These are phyloP conservation scores for Pleurotus giganteus DNA, from an alignment of 768 basidiomycete species.

Conservation along the genomic window DNA sequence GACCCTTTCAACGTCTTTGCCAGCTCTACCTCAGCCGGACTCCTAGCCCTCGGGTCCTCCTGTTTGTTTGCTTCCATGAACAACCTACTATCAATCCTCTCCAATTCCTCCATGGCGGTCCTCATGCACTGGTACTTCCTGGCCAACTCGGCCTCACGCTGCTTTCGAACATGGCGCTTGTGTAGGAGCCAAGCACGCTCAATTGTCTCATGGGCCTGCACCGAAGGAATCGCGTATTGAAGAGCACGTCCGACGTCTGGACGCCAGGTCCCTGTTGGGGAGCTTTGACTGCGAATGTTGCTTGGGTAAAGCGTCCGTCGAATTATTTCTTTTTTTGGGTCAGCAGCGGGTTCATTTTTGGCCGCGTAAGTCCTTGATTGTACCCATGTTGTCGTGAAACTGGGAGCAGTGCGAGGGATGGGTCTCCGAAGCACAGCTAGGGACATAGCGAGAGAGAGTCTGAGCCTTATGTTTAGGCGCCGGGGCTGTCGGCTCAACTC, in stretches of 20 bases:
- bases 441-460: background rate
- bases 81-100: constrained; percentile 52
- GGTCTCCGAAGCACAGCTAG: background rate
- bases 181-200: constrained; percentile 88
- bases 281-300: constrained; percentile 55
- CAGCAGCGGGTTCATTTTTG: constrained; percentile 40
- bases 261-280: constrained; percentile 71
- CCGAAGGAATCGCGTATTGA: constrained; percentile 81
- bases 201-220: constrained; percentile 89
- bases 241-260: constrained; percentile 75
- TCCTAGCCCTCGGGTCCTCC: constrained; percentile 59
- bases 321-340: constrained; percentile 70
- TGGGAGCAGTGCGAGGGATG: background rate
- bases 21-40: constrained; percentile 51
- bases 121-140: constrained; percentile 83
- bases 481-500: no score
- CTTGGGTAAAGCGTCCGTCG: constrained; percentile 80
- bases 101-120: constrained; percentile 81
- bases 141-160: constrained; percentile 62
- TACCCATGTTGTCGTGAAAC: background rate
- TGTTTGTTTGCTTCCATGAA: constrained; percentile 71
- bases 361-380: constrained; percentile 35
- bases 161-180: constrained; percentile 69
- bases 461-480: no score
- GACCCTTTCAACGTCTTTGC: constrained; percentile 60